Evolutionary conservation across 192 early-diverging fungal species (phyloP).

Genomic region (Coemansia sp.): DNA sequence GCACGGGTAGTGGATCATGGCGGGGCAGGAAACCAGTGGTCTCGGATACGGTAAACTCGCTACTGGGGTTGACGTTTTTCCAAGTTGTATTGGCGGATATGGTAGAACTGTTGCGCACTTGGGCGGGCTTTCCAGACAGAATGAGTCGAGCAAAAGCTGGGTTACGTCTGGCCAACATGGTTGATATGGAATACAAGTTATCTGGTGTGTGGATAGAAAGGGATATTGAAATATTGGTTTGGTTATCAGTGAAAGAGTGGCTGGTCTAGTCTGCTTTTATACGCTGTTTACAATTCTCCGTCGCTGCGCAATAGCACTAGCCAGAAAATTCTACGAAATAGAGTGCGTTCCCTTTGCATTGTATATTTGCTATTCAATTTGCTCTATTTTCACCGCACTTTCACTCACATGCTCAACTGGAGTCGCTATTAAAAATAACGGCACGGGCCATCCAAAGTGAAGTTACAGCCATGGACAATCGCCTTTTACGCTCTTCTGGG

Average conservation of each 20-base stretch:
- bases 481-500: not conserved
- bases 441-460: not conserved
- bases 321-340: constrained; percentile 3
- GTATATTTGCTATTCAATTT: not conserved
- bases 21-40: constrained; percentile 61
- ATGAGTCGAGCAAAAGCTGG: not conserved
- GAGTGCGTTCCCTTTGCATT: not conserved
- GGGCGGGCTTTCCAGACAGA: not conserved
- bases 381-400: constrained; percentile 1
- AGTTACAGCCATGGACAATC: not conserved
- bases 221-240: not conserved
- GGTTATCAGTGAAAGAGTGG: not conserved
- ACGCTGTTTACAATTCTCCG: not conserved
- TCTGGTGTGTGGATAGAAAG: not conserved
- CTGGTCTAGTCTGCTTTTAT: not conserved
- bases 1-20: constrained; percentile 67
- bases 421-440: not conserved
- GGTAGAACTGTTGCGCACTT: not conserved
- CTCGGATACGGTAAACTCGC: constrained; percentile 55
- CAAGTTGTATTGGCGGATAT: constrained; percentile 2
- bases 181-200: not conserved
- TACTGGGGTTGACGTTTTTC: constrained; percentile 31
- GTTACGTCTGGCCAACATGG: constrained; percentile 7
- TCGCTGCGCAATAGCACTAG: not conserved
- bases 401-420: not conserved